Evolutionary conservation across 2,329 filamentous ascomycete species (phyloP).

Genomic region (Epichloe coenophiala): DNA sequence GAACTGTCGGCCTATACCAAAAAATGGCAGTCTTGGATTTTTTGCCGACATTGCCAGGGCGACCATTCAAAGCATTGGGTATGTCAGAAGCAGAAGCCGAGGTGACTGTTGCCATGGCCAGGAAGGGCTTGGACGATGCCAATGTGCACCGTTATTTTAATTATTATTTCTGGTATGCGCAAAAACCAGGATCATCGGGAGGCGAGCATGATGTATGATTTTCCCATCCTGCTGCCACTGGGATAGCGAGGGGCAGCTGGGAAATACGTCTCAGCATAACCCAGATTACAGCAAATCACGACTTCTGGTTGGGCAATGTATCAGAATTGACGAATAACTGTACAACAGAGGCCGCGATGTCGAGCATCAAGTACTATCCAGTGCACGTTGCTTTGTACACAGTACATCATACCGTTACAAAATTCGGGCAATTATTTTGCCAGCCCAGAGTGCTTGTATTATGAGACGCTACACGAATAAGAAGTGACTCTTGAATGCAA

Average conservation of each 20-base stretch:
- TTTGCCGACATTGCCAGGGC: conserved; percentile 22
- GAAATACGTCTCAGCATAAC: background rate
- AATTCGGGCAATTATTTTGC: background rate
- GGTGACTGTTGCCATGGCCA: conserved; percentile 13
- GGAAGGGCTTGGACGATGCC: conserved; percentile 14
- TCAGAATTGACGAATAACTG: background rate
- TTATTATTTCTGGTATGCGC: conserved; percentile 24
- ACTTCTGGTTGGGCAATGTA: background rate
- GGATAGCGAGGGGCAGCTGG: background rate
- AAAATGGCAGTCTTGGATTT: conserved; percentile 23
- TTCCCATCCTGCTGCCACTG: background rate
- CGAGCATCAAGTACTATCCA: too few relatives aligned
- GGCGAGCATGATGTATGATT: background rate
- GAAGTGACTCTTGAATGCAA: too few relatives aligned
- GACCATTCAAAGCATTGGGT: conserved; percentile 19
- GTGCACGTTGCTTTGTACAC: too few relatives aligned
- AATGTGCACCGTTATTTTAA: conserved; percentile 22
- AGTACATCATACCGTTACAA: background rate
- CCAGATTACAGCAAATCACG: background rate
- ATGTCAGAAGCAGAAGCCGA: conserved; percentile 16
- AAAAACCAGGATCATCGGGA: conserved; percentile 13
- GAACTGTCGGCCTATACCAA: conserved; percentile 25
- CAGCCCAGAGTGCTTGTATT: too few relatives aligned
- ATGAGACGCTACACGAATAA: too few relatives aligned
- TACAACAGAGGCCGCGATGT: too few relatives aligned